Conservation (phyloP, 129 eudicot genomes). For the Flaveria brownii region DNA sequence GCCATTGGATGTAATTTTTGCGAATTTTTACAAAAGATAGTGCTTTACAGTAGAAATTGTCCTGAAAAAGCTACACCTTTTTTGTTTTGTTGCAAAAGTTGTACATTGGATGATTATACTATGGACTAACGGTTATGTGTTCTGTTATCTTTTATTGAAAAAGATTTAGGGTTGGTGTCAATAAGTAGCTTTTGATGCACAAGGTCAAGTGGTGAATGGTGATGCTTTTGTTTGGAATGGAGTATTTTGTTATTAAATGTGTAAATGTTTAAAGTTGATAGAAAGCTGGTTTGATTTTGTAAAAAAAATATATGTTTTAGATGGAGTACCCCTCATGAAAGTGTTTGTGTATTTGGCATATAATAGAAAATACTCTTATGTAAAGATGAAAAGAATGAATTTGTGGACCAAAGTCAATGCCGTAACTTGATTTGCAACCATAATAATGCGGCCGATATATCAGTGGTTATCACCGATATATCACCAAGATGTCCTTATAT, state of each 20-base stretch:
- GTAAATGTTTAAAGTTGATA: not conserved
- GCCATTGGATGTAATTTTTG: not conserved
- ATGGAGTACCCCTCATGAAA: not conserved
- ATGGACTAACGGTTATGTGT: not conserved
- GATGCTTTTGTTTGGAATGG: too few relatives aligned
- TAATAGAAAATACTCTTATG: not conserved
- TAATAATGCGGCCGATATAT: too few relatives aligned
- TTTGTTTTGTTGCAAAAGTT: not conserved
- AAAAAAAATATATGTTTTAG: not conserved
- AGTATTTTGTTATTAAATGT: not conserved
- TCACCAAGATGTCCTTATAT: too few relatives aligned
- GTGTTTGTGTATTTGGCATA: not conserved
- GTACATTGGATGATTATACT: not conserved
- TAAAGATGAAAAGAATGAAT: not conserved
- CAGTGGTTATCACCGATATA: too few relatives aligned
- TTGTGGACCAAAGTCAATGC: not conserved
- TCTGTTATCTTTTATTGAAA: not conserved
- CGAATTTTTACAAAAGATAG: not conserved
- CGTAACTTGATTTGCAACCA: not conserved
- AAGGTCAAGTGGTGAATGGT: not conserved
- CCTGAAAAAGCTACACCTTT: not conserved
- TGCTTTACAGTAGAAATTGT: not conserved
- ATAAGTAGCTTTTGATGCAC: not conserved
- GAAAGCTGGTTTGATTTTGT: not conserved
- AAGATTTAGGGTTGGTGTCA: not conserved